Conservation (phyloP, 345 rosid species). For the Psidium guajava region DNA sequence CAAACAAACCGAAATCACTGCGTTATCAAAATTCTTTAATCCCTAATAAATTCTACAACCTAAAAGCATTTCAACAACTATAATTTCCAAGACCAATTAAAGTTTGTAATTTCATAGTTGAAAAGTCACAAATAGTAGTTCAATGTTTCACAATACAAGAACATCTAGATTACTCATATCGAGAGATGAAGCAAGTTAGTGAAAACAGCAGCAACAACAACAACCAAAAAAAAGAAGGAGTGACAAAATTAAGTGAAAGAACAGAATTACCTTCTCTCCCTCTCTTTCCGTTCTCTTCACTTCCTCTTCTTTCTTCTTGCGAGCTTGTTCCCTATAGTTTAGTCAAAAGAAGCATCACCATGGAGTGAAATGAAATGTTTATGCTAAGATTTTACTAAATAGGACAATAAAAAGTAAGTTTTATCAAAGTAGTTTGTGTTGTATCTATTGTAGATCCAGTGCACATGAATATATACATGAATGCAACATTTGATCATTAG, state of each 20-base stretch:
- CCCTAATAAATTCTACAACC: neutral
- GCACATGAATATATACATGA: neutral
- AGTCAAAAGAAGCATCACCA: neutral
- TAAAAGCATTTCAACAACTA: neutral
- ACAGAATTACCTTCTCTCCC: conserved; percentile 62
- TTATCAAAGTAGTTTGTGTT: neutral
- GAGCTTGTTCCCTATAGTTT: conserved; percentile 75
- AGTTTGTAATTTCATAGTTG: neutral
- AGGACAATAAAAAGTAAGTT: neutral
- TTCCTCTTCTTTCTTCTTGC: conserved; percentile 96
- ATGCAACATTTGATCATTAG: neutral
- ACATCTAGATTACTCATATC: neutral
- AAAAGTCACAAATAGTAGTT: neutral
- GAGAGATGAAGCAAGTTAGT: neutral
- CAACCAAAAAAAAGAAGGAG: neutral
- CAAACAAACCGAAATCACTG: neutral
- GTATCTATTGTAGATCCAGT: neutral
- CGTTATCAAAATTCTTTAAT: neutral
- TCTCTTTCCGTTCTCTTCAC: conserved; percentile 88
- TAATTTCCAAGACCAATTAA: neutral
- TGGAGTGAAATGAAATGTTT: neutral
- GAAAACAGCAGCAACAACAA: neutral
- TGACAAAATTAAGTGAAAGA: neutral
- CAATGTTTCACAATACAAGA: neutral
- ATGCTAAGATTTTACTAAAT: neutral